phyloP scores from a whole-genome alignment of 2,329 filamentous ascomycete species.

The Cladophialophora psammophila region DNA sequence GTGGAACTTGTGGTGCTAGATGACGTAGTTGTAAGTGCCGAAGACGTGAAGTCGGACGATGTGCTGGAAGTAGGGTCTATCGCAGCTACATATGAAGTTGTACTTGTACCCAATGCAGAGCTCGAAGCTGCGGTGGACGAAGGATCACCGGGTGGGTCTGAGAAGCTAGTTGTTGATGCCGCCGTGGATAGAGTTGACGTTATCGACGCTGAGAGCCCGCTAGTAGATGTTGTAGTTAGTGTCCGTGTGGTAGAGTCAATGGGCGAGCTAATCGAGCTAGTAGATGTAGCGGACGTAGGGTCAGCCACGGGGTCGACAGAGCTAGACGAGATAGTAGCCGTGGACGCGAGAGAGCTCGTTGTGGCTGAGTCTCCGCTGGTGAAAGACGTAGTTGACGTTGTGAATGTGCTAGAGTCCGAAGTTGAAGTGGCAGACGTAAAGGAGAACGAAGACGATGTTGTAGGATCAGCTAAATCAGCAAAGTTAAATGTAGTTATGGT shows the following conservation, averaged over 20 bases:
- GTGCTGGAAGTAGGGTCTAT: background rate
- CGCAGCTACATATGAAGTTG: background rate
- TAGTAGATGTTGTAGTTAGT: background rate
- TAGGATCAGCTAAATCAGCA: background rate
- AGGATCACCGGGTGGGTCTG: background rate
- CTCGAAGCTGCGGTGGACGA: background rate
- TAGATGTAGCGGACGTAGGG: background rate
- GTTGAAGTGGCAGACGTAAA: background rate
- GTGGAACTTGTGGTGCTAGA: conserved; percentile 1
- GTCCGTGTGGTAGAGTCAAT: background rate
- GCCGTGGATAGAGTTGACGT: background rate
- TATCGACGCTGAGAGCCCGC: background rate
- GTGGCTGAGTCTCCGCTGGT: background rate
- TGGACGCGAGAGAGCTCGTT: background rate
- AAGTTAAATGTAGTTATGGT: too few relatives aligned
- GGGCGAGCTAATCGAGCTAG: background rate
- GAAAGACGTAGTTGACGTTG: background rate
- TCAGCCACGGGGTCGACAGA: background rate
- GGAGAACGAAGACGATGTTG: background rate
- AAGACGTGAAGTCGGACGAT: background rate
- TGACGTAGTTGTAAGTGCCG: background rate
- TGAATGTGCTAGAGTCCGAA: too few relatives aligned
- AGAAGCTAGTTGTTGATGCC: background rate
- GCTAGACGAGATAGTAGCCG: background rate
- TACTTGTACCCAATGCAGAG: background rate